A percentile compares a stretch with the other conserved stretches of the same genome.
Evolutionary conservation across 2,329 filamentous ascomycete species (phyloP).

Genomic region (Diaporthe humulicola): DNA sequence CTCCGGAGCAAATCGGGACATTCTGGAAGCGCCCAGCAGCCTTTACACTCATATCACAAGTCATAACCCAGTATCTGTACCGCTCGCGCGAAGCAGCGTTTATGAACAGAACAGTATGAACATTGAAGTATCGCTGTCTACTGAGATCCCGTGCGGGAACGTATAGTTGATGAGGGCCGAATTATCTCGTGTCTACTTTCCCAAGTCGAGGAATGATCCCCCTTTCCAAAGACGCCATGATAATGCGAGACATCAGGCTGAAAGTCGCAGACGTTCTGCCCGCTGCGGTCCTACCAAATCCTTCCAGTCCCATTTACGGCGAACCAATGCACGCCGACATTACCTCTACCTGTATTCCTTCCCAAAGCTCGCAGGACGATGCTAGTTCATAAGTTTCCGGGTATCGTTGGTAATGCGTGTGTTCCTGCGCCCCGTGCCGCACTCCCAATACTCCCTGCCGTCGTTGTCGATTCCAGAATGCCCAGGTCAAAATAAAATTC

Average conservation of each 20-base stretch:
- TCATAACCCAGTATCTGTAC: background rate
- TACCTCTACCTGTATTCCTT: constrained; percentile 36
- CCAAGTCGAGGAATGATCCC: background rate
- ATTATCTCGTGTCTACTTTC: constrained; percentile 1
- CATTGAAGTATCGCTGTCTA: constrained; percentile 19
- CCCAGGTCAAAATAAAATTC: constrained; percentile 6
- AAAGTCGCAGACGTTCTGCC: constrained; percentile 19
- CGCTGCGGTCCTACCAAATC: background rate
- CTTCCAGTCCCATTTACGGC: background rate
- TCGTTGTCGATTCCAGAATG: constrained; percentile 3
- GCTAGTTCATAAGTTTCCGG: constrained; percentile 36
- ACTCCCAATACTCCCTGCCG: constrained; percentile 29
- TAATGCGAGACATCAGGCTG: constrained; percentile 27
- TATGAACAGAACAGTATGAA: background rate
- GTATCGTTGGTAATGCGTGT: constrained; percentile 35
- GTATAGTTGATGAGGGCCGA: constrained; percentile 5
- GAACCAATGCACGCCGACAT: constrained; percentile 30
- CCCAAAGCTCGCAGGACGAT: constrained; percentile 34
- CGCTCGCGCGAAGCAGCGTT: background rate
- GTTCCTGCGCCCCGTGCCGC: constrained; percentile 22
- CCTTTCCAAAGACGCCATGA: constrained; percentile 25
- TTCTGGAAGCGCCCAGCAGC: background rate
- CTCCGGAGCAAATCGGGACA: background rate
- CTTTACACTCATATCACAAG: background rate
- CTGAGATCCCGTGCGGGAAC: background rate